phyloP scores from a whole-genome alignment of 163 green algal species.

The Scenedesmus sp. region DNA sequence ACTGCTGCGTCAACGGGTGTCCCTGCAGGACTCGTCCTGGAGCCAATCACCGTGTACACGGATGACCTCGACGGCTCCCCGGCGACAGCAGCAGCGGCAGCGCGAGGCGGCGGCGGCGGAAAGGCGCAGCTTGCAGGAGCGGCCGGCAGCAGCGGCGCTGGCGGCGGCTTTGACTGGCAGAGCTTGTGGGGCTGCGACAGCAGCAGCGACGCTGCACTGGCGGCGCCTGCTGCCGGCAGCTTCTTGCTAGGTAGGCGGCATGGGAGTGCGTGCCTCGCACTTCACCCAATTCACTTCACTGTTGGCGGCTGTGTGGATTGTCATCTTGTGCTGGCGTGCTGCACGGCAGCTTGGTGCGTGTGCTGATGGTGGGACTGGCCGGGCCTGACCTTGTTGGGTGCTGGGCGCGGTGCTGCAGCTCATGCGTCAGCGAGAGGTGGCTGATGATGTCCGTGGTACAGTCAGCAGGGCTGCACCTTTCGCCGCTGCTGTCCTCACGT shows the following conservation, averaged over 20 bases:
- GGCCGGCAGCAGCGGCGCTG: not conserved
- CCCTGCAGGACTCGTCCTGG: constrained; percentile 2
- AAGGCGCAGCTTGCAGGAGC: not conserved
- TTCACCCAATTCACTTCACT: too few species aligned
- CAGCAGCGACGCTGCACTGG: not conserved
- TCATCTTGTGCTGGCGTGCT: too few species aligned
- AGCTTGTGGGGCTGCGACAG: constrained; percentile 55
- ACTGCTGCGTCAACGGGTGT: too few species aligned
- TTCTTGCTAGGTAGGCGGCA: constrained; percentile 57
- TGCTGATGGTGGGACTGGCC: too few species aligned
- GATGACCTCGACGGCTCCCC: constrained; percentile 9
- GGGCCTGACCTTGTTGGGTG: too few species aligned
- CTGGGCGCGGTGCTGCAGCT: too few species aligned
- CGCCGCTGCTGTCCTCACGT: too few species aligned
- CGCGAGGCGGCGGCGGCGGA: not conserved
- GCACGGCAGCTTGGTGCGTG: too few species aligned
- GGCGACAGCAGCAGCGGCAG: constrained; percentile 20
- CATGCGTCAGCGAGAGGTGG: too few species aligned
- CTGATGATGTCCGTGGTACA: constrained; percentile 37
- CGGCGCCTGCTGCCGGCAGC: constrained; percentile 22
- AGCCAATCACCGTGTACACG: constrained; percentile 5
- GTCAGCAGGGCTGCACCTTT: constrained; percentile 58
- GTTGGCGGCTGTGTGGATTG: too few species aligned
- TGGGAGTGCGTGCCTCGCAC: too few species aligned
- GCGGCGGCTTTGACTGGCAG: constrained; percentile 47